Percentiles rank a stretch among this genome's conserved stretches.
These are phyloP conservation scores for Fusarium burgessii DNA, from an alignment of 2,329 filamentous ascomycete species.

Conservation along the genomic window DNA sequence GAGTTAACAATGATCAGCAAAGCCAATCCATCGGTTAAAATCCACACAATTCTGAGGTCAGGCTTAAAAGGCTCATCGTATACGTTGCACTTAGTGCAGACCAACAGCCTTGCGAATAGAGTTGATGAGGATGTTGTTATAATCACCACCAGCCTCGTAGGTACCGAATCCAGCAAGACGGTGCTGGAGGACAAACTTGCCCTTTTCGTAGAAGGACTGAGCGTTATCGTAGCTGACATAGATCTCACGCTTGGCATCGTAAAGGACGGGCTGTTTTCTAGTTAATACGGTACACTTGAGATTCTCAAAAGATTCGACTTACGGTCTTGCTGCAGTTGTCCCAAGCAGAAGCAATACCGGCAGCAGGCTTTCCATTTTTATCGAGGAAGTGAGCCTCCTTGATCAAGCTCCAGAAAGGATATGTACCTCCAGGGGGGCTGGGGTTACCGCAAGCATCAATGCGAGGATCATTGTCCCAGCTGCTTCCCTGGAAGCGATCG, in stretches of 20 bases:
- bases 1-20: background rate
- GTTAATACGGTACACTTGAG: background rate
- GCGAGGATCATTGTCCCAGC: slow-evolving; percentile 34
- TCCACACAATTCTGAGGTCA: background rate
- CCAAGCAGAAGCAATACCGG: slow-evolving; percentile 25
- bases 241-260: slow-evolving; percentile 27
- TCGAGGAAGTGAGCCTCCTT: slow-evolving; percentile 34
- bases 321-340: slow-evolving; percentile 40
- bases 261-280: slow-evolving; percentile 28
- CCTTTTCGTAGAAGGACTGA: slow-evolving; percentile 31
- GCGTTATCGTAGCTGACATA: slow-evolving; percentile 40
- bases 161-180: slow-evolving; percentile 33
- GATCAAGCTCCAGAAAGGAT: slow-evolving; percentile 42
- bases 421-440: slow-evolving; percentile 32
- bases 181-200: slow-evolving; percentile 24
- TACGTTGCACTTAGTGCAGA: background rate
- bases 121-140: slow-evolving; percentile 39
- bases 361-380: slow-evolving; percentile 21
- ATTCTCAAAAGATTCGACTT: background rate
- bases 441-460: slow-evolving; percentile 35
- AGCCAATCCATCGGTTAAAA: background rate
- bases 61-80: background rate
- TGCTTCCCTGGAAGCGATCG: slow-evolving; percentile 40
- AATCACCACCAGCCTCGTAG: slow-evolving; percentile 40
- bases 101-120: slow-evolving; percentile 30